Evolutionary conservation across 1,284 basidiomycete genomes (phyloP), one percentile per base, ranked within the genome.

Genomic region (Boletus nobilissimus): DNA sequence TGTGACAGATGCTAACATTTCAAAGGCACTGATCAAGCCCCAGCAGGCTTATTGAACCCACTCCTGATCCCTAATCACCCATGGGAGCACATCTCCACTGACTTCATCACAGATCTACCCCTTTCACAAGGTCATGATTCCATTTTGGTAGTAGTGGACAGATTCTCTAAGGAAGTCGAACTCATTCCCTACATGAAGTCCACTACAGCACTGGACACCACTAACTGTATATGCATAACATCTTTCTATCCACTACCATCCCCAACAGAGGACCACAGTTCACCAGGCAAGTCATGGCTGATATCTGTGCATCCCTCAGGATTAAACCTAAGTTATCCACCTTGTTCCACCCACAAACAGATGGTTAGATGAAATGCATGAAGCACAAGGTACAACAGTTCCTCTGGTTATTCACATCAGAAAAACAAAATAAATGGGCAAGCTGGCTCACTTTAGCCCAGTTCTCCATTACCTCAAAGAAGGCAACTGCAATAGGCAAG

Each of bases 281-380:
- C 8, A 29, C 54, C 19, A 57, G 11, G 3, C 3, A 3, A 16
- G 54, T 57, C 3, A 57, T 57, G 54, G 18, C 13, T 2, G n/a
- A 57, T 11, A 32, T 57, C 3, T n/a, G n/a, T 18, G 2, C 10
- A 0, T 32, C 26, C 13, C n/a, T 57, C 3, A 1, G 29, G 2
- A 57, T 57, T n/a, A 32, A 11, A 2, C 10, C 54, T 16, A 57
- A 57, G 32, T 10, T 57, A 11, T n/a, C 29, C 54, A 57, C n/a
- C 8, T 5, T 18, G 14, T 32, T n/a, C 18, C 54, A 57, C 18
- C 54, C 54, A 5, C 54, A 57, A 16, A 57, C 10, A 2, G 54
- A 57, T 32, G 54, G 14, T 1, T 29, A 57, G 18, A n/a, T 18
- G 3, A 29, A 57, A 18, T 3, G 10, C 3, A 32, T 57, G 54